phyloP scores from a whole-genome alignment of 495 filamentous ascomycete genomes.

The Usnea hakonensis region DNA sequence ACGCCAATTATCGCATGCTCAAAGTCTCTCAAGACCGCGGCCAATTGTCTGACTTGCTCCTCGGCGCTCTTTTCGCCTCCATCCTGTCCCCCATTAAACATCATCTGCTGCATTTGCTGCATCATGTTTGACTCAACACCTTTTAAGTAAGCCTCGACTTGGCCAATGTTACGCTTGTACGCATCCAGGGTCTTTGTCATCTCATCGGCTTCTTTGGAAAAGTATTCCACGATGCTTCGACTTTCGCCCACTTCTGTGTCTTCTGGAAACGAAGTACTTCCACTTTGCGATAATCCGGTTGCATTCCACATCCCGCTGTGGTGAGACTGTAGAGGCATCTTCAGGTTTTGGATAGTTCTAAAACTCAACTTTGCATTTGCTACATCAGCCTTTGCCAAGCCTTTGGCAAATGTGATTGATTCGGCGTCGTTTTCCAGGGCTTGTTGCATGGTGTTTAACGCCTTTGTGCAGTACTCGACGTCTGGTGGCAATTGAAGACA shows the following conservation, averaged over 20 bases:
- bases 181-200: slow-evolving; percentile 57
- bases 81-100: slow-evolving; percentile 47
- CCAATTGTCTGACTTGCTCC: slow-evolving; percentile 51
- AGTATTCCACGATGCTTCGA: slow-evolving; percentile 64
- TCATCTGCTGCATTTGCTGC: slow-evolving; percentile 61
- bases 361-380: slow-evolving; percentile 66
- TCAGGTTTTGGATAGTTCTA: slow-evolving; percentile 67
- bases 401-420: slow-evolving; percentile 59
- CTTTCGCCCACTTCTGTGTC: slow-evolving; percentile 43
- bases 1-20: slow-evolving; percentile 71
- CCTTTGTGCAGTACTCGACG: slow-evolving; percentile 63
- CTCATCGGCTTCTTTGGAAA: slow-evolving; percentile 62
- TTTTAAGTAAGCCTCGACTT: slow-evolving; percentile 76
- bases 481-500: slow-evolving; percentile 62
- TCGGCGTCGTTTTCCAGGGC: slow-evolving; percentile 64
- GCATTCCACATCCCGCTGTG: slow-evolving; percentile 48
- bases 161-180: slow-evolving; percentile 62
- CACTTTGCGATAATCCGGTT: slow-evolving; percentile 19
- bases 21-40: slow-evolving; percentile 64
- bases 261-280: slow-evolving; percentile 36
- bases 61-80: slow-evolving; percentile 38
- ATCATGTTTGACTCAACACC: slow-evolving; percentile 63
- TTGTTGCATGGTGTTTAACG: slow-evolving; percentile 64
- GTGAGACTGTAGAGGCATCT: slow-evolving; percentile 67
- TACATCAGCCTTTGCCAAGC: slow-evolving; percentile 56